Evolutionary conservation across 306 rosid species (phyloP).

Genomic region (Acacia confusa): DNA sequence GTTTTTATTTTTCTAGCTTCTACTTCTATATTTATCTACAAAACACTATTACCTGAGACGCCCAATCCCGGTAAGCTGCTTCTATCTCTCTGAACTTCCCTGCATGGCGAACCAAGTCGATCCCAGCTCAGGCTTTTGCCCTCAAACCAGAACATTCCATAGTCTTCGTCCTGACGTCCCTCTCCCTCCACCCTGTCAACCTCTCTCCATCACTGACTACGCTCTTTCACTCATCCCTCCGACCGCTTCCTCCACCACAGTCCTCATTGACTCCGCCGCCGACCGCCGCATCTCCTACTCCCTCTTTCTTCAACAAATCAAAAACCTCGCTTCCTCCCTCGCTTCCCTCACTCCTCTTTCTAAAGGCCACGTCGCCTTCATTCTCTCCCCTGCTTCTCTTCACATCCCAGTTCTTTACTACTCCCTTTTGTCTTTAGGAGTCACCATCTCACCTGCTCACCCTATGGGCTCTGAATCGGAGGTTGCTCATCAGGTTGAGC

Average conservation of each 20-base stretch:
- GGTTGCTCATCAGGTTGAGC: conserved; percentile 53
- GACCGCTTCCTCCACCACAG: conserved; percentile 27
- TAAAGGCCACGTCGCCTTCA: conserved; percentile 71
- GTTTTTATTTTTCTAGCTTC: neutral
- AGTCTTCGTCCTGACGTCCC: conserved; percentile 51
- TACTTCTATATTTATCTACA: no score
- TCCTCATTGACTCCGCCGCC: conserved; percentile 46
- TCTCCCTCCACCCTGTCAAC: conserved; percentile 39
- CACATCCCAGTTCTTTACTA: conserved; percentile 78
- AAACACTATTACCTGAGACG: no score
- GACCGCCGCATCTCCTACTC: conserved; percentile 46
- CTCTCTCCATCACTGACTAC: conserved; percentile 44
- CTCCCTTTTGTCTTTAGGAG: conserved; percentile 68
- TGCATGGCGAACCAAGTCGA: conserved; percentile 19
- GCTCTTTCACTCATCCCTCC: conserved; percentile 43
- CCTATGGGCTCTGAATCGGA: conserved; percentile 65
- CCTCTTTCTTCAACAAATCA: conserved; percentile 48
- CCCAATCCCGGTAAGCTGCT: no score
- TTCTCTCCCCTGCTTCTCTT: conserved; percentile 63
- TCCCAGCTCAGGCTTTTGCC: conserved; percentile 47
- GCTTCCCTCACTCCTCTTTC: conserved; percentile 41
- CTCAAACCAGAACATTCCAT: conserved; percentile 37
- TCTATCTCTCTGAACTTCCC: neutral
- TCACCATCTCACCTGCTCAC: conserved; percentile 72
- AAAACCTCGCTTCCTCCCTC: conserved; percentile 52